Base-by-base conservation (phyloP, 2,329 filamentous ascomycete species). In the Talaromyces albobiverticillius region DNA sequence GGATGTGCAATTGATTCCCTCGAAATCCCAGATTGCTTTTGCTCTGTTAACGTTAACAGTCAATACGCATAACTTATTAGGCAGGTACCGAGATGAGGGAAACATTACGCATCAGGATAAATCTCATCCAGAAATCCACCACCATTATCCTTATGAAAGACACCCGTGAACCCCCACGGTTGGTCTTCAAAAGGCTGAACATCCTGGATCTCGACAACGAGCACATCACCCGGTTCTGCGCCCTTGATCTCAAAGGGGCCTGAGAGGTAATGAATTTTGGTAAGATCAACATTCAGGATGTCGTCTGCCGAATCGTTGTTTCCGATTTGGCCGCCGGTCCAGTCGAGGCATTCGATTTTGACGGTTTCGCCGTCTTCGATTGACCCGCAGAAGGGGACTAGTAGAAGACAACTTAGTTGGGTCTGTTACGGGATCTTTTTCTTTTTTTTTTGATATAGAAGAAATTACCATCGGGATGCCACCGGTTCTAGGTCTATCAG, bases 301-400 rank as follows among this genome's bases (percentile, higher is more conserved):
- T 96, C 92, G 64, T 96, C 88, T n/a, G 92, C 92, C 29, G 82
- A 88, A 70, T 96, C 91, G 60, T 93, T 87, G 72, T 96, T 95
- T 53, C 82, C 81, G 64, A 96, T 95, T 64, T 96, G 91, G 2
- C 91, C 91, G 20, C 75, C 75, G 0, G 75, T 77, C 85, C 90
- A 95, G 74, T 95, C 90, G 7, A 94, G 78, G 65, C 92, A 96
- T 77, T 96, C 90, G 60, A 96, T 95, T 73, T 95, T 95, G 61
- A 96, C 91, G 0, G 89, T 89, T 73, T 96, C 92, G 26, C 86
- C 87, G 65, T 92, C 85, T 63, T 88, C 85, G 64, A 96, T 90
- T 1, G 81, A 84, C 29, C 79, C 88, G 48, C 79, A 81, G 53
- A 81, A 83, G 0, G 92, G 92, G 49, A 95, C 89, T 94, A 57